Evolutionary conservation across 2,329 filamentous ascomycete genomes (phyloP).

Genomic region (Coniosporium tulheliwenetii): DNA sequence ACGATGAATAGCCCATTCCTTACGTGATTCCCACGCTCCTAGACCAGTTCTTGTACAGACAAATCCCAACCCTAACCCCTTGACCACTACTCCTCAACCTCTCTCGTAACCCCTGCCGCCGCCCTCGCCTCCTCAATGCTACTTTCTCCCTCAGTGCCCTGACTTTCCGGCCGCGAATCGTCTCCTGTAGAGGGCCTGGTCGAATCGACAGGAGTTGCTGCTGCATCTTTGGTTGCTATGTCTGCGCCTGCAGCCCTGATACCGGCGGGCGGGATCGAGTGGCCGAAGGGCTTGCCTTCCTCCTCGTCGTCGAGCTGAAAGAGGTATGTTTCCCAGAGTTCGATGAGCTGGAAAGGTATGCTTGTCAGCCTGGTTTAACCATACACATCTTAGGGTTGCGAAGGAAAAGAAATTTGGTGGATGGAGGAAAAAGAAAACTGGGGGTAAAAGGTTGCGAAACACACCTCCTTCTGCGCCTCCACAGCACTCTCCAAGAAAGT

Average conservation of each 20-base stretch:
- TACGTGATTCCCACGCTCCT: too few species aligned
- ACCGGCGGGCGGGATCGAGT: constrained; percentile 16
- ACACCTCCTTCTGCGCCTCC: constrained; percentile 94
- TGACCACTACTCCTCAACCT: constrained; percentile 5
- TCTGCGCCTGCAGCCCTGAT: constrained; percentile 13
- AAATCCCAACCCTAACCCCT: neutral
- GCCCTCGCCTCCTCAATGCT: constrained; percentile 4
- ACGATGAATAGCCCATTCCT: too few species aligned
- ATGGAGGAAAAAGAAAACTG: neutral
- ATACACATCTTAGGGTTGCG: too few species aligned
- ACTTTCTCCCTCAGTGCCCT: constrained; percentile 1
- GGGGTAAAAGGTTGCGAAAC: constrained; percentile 12
- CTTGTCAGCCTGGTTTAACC: too few species aligned
- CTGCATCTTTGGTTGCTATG: neutral
- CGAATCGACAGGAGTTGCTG: neutral
- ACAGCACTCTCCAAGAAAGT: constrained; percentile 95
- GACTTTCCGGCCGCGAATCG: constrained; percentile 3
- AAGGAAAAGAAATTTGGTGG: neutral
- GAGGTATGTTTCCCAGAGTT: constrained; percentile 97
- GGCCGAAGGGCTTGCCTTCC: constrained; percentile 39
- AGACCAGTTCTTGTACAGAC: too few species aligned
- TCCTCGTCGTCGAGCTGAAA: constrained; percentile 93
- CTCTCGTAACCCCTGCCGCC: constrained; percentile 4
- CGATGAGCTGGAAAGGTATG: constrained; percentile 45
- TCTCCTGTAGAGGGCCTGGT: too few species aligned